Percentiles rank a stretch among this genome's conserved stretches.
Conservation (phyloP, 768 basidiomycete genomes). For the Xanthoconium stramineum region DNA sequence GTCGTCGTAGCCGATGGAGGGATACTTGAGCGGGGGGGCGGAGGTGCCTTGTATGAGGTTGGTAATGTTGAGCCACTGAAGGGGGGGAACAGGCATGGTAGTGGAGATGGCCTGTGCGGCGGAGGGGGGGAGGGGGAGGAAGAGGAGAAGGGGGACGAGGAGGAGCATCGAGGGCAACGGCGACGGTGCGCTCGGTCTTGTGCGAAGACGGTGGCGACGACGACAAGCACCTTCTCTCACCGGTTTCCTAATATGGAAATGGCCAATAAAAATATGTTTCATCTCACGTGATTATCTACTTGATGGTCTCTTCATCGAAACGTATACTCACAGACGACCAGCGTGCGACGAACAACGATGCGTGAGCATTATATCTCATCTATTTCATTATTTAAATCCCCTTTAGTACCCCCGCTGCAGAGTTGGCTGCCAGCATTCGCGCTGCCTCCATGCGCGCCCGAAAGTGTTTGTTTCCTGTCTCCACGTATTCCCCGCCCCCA, state of each 20-base stretch:
- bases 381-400: slow-evolving; percentile 9
- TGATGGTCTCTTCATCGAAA: slow-evolving; percentile 18
- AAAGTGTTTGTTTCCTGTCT: slow-evolving; percentile 47
- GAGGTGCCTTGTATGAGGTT: slow-evolving; percentile 50
- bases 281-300: slow-evolving; percentile 6
- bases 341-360: slow-evolving; percentile 22
- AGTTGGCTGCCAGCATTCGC: slow-evolving; percentile 52
- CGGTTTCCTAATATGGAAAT: slow-evolving; percentile 6
- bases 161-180: not conserved
- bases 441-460: slow-evolving; percentile 56
- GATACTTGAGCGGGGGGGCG: slow-evolving; percentile 63
- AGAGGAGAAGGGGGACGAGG: slow-evolving; percentile 7
- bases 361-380: slow-evolving; percentile 20
- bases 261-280: not conserved
- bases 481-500: slow-evolving; percentile 16
- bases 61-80: slow-evolving; percentile 68
- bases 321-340: slow-evolving; percentile 35
- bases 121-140: slow-evolving; percentile 18
- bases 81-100: slow-evolving; percentile 41
- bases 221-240: slow-evolving; percentile 5
- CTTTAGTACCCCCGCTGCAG: slow-evolving; percentile 40
- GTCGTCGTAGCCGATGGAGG: slow-evolving; percentile 58
- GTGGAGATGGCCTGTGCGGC: slow-evolving; percentile 51
- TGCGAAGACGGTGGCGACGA: slow-evolving; percentile 14
- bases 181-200: slow-evolving; percentile 23